Evolutionary conservation across 768 basidiomycete species (phyloP).

Genomic region (Ramaria sp.): DNA sequence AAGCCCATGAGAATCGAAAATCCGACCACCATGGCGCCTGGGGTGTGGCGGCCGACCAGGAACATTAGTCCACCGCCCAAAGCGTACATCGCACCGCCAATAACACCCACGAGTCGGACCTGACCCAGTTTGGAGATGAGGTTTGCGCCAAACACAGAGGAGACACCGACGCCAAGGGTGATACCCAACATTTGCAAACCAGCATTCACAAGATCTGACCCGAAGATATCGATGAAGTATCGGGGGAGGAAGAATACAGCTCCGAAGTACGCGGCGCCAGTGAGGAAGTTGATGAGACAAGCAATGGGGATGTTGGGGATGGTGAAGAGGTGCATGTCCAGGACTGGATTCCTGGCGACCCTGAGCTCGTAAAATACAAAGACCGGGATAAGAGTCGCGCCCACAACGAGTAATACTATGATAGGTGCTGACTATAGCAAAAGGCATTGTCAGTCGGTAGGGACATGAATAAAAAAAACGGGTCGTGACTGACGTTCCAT

Average conservation of each 20-base stretch:
- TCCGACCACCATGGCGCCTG: too few relatives aligned
- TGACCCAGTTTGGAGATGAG: constrained; percentile 22
- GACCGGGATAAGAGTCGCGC: constrained; percentile 22
- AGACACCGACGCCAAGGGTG: constrained; percentile 23
- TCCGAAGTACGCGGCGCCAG: constrained; percentile 28
- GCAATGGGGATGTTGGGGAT: constrained; percentile 24
- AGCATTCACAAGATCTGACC: constrained; percentile 14
- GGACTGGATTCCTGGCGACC: constrained; percentile 21
- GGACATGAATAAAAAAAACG: background rate
- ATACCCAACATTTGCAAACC: constrained; percentile 27
- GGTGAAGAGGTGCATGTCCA: constrained; percentile 23
- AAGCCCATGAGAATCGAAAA: too few relatives aligned
- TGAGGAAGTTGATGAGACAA: constrained; percentile 19
- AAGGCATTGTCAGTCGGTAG: background rate
- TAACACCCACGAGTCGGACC: constrained; percentile 20
- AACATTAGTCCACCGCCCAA: too few relatives aligned
- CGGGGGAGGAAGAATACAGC: constrained; percentile 28
- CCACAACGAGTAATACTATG: constrained; percentile 19
- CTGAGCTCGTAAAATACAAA: constrained; percentile 27
- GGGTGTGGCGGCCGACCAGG: too few relatives aligned
- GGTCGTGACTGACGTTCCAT: constrained; percentile 21
- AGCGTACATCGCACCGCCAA: too few relatives aligned
- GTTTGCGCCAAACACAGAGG: constrained; percentile 26
- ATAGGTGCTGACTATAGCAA: constrained; percentile 20
- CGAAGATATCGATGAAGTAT: constrained; percentile 24